A percentile compares a stretch with the other conserved stretches of the same genome.
Evolutionary conservation across 1,284 basidiomycete species (phyloP).

Genomic region (Vanrija sp.): DNA sequence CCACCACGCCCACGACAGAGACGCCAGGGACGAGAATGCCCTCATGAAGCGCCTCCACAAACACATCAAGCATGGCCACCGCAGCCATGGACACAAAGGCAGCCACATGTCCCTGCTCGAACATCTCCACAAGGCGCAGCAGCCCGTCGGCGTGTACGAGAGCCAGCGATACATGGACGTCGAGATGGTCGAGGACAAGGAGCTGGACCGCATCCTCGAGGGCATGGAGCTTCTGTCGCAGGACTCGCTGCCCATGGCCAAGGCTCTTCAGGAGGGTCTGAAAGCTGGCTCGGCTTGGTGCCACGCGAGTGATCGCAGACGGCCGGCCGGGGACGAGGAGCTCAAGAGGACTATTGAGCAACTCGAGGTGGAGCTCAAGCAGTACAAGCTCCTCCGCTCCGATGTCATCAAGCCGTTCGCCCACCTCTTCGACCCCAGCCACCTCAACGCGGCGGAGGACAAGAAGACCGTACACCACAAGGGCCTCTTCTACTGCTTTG

Average conservation of each 20-base stretch:
- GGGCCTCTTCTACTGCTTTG: conserved; percentile 59
- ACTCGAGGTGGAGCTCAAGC: conserved; percentile 43
- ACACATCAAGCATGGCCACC: background rate
- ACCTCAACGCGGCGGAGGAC: conserved; percentile 8
- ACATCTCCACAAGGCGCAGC: conserved; percentile 48
- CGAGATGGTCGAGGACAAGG: conserved; percentile 54
- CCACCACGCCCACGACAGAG: background rate
- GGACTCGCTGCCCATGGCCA: conserved; percentile 57
- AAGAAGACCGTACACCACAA: conserved; percentile 35
- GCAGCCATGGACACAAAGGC: conserved; percentile 14
- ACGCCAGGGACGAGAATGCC: background rate
- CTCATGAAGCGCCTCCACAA: background rate
- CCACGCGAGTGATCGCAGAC: conserved; percentile 4
- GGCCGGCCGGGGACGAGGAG: background rate
- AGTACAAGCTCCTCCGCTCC: conserved; percentile 53
- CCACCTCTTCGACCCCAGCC: conserved; percentile 56
- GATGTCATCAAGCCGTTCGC: conserved; percentile 67
- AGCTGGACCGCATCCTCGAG: conserved; percentile 56
- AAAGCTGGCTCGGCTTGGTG: conserved; percentile 29
- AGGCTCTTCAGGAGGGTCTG: conserved; percentile 27
- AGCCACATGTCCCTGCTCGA: conserved; percentile 42
- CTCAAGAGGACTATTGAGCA: background rate
- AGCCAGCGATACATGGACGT: conserved; percentile 71
- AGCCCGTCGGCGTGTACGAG: conserved; percentile 76
- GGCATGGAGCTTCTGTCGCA: conserved; percentile 57